Base-by-base conservation (phyloP, 164 flowering plant species). In the Vitis riparia region DNA sequence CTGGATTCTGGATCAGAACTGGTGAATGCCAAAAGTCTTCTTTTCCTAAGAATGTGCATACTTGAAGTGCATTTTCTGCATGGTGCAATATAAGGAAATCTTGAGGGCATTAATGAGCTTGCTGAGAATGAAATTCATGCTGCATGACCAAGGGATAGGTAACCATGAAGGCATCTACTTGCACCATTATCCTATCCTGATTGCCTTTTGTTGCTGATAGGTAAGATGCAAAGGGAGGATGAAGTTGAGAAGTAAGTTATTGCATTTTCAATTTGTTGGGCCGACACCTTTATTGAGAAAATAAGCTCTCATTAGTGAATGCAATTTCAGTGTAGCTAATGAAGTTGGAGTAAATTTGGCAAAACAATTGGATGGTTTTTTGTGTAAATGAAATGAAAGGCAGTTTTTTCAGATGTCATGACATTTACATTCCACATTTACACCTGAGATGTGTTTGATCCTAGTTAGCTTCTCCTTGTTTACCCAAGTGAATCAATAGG, bases 31-130 rank as follows among this genome's bases (percentile, higher is more conserved):
- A 32, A 32, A 32, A 32, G 44, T 4, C 7, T 32, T 32, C 44
- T 53, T 7, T 32, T 19, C 47, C 16, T 55, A 16, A 1, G 55
- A 19, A 23, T 30, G 29, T 27, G 47, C 62, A 59, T 27, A 63
- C 29, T 3, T 66, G 30, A 32, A 14, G 51, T 66, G 59, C 49
- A 10, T 55, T 53, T 32, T 55, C 51, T 14, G 32, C 16, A 30
- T 55, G 60, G 60, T 55, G 51, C 51, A 66, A 16, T 47, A 66
- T 32, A 32, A 2, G 44, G 60, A 49, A 66, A 17, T 49, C 17
- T 8, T 0, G 49, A 27, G 59, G 49, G 51, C 29, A 5, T 55
- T 30, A 49, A 11, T n/a, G n/a, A 53, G 59, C 59, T 27, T 53
- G 68, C 9, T 27, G 5, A 9, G 5, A 19, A 30, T 55, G 56